Evolutionary conservation across 148 eudicot genomes (phyloP).

Genomic region (Persicaria maculosa): DNA sequence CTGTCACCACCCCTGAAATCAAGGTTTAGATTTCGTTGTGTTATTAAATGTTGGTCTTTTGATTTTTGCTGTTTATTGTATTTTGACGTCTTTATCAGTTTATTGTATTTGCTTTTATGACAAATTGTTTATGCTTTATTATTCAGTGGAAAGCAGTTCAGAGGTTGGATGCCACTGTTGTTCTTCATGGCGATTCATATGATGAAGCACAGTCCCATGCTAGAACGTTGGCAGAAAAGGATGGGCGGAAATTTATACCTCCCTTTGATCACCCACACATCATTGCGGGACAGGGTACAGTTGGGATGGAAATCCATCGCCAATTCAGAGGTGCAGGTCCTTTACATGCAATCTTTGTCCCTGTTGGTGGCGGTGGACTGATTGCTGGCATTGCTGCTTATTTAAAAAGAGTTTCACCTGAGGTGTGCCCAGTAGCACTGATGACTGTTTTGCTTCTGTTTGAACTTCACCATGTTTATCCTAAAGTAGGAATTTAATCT

Average conservation of each 20-base stretch:
- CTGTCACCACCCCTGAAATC: conserved; percentile 94
- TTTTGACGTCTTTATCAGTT: not conserved
- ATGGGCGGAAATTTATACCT: conserved; percentile 78
- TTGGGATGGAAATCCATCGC: conserved; percentile 91
- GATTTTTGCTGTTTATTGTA: not conserved
- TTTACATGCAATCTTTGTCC: conserved; percentile 88
- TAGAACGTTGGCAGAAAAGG: conserved; percentile 51
- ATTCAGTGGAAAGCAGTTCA: conserved; percentile 88
- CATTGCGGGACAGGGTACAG: conserved; percentile 87
- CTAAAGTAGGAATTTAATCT: too few species aligned
- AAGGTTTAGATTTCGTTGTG: conserved; percentile 40
- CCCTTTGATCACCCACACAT: conserved; percentile 97
- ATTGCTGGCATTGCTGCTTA: conserved; percentile 98
- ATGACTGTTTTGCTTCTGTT: not conserved
- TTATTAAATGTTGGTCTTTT: not conserved
- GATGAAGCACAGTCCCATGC: conserved; percentile 97
- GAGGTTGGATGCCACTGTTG: conserved; percentile 88
- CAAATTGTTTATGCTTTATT: conserved; percentile 1
- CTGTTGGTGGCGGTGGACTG: conserved; percentile 96
- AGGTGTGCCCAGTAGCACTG: conserved; percentile 27
- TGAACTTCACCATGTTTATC: not conserved
- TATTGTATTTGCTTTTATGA: conserved; percentile 3
- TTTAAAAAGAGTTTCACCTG: conserved; percentile 81
- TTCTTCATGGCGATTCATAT: conserved; percentile 85
- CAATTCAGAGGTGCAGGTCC: conserved; percentile 44